phyloP scores from a whole-genome alignment of 352 stramenopile genomes.

The Elongisporangium senticosum region DNA sequence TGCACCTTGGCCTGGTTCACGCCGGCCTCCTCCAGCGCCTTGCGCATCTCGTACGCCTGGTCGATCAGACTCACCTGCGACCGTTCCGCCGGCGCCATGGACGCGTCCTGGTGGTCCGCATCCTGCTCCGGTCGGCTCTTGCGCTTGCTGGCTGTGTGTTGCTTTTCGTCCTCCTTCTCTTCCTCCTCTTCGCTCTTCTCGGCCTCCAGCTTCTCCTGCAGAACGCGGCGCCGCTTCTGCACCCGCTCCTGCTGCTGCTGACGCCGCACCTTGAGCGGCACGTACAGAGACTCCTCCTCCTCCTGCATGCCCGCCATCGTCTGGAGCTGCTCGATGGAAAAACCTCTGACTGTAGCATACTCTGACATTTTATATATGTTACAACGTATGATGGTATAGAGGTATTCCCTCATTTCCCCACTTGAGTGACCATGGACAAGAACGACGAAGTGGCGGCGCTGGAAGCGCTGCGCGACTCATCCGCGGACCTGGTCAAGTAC shows the following conservation, averaged over 20 bases:
- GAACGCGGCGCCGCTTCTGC: conserved; percentile 34
- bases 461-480: conserved; percentile 73
- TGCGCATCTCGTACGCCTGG: conserved; percentile 81
- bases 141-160: conserved; percentile 2
- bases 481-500: conserved; percentile 66
- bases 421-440: conserved; percentile 43
- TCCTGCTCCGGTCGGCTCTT: conserved; percentile 1
- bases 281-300: conserved; percentile 54
- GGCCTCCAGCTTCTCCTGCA: conserved; percentile 44
- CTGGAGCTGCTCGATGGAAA: neutral
- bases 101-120: conserved; percentile 5
- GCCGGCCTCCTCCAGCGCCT: conserved; percentile 60
- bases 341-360: neutral
- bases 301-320: conserved; percentile 1
- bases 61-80: conserved; percentile 76
- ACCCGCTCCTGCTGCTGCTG: conserved; percentile 63
- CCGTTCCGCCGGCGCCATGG: conserved; percentile 21
- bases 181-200: conserved; percentile 19
- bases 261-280: conserved; percentile 74
- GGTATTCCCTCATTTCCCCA: neutral
- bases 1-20: conserved; percentile 78
- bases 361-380: neutral
- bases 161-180: conserved; percentile 5
- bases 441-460: conserved; percentile 77
- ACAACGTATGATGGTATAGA: neutral